phyloP scores from a whole-genome alignment of 2,329 filamentous ascomycete species.

The Macrophomina pseudophaseolina region DNA sequence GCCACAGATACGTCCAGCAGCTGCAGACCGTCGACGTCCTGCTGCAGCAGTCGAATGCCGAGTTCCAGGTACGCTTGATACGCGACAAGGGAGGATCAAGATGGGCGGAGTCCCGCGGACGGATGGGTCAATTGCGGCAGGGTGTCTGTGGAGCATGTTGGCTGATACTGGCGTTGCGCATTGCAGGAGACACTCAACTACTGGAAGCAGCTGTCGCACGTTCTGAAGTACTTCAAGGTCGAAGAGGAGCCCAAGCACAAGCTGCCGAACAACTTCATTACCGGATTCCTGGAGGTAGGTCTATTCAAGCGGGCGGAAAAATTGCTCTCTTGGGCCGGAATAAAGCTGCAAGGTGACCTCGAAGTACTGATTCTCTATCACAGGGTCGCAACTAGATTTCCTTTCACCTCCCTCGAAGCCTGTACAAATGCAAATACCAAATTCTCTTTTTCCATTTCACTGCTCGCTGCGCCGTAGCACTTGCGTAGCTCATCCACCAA shows the following conservation, averaged over 20 bases:
- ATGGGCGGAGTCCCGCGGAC: neutral
- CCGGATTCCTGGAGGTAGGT: constrained; percentile 89
- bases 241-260: constrained; percentile 81
- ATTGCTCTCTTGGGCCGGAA: neutral
- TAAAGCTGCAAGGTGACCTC: neutral
- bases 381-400: constrained; percentile 28
- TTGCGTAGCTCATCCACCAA: constrained; percentile 25
- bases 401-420: constrained; percentile 27
- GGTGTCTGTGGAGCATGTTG: neutral
- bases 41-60: constrained; percentile 86
- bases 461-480: constrained; percentile 32
- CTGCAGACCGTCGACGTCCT: constrained; percentile 86
- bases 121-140: neutral
- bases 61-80: constrained; percentile 78
- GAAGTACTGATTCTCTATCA: constrained; percentile 18
- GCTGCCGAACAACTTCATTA: constrained; percentile 89
- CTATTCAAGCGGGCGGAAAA: neutral
- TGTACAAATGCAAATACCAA: constrained; percentile 47
- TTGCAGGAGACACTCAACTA: constrained; percentile 94
- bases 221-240: constrained; percentile 95
- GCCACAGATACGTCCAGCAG: constrained; percentile 91
- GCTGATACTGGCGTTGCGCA: constrained; percentile 20
- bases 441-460: constrained; percentile 34
- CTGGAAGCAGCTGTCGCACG: constrained; percentile 96
- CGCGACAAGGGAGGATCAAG: neutral